Evolutionary conservation across 371 early-diverging fungal species (phyloP).

Genomic region (Circinella minor): DNA sequence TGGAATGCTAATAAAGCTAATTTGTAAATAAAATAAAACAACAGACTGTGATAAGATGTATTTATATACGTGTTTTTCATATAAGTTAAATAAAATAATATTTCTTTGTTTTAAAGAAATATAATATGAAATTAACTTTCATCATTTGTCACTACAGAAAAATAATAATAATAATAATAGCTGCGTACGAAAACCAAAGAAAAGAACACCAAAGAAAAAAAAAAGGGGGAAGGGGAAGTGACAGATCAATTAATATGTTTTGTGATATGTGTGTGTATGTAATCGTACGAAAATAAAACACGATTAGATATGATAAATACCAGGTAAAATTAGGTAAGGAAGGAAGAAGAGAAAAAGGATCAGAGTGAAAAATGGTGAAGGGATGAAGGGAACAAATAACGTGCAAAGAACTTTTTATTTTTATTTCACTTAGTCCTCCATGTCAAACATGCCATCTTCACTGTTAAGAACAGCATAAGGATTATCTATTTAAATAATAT

Average conservation of each 20-base stretch:
- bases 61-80: too few relatives aligned
- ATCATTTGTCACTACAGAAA: too few relatives aligned
- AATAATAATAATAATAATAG: too few relatives aligned
- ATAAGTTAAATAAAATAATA: too few relatives aligned
- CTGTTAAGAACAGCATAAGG: conserved; percentile 44
- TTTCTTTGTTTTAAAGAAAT: too few relatives aligned
- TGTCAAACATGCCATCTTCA: conserved; percentile 31
- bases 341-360: too few relatives aligned
- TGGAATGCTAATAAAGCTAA: conserved; percentile 14
- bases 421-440: conserved; percentile 23
- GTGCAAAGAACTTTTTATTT: neutral
- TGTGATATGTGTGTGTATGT: neutral
- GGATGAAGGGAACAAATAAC: too few relatives aligned
- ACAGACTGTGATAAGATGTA: too few relatives aligned
- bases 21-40: neutral
- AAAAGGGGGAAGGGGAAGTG: neutral
- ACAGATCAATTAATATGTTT: neutral
- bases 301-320: neutral
- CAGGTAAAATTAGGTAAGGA: too few relatives aligned
- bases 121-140: too few relatives aligned
- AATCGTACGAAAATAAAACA: neutral
- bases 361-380: too few relatives aligned
- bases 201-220: neutral
- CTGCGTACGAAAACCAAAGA: neutral
- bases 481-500: conserved; percentile 28